A percentile compares a stretch with the other conserved stretches of the same genome.
Evolutionary conservation across 192 early-diverging fungal genomes (phyloP).

Genomic region (Podila verticillata): DNA sequence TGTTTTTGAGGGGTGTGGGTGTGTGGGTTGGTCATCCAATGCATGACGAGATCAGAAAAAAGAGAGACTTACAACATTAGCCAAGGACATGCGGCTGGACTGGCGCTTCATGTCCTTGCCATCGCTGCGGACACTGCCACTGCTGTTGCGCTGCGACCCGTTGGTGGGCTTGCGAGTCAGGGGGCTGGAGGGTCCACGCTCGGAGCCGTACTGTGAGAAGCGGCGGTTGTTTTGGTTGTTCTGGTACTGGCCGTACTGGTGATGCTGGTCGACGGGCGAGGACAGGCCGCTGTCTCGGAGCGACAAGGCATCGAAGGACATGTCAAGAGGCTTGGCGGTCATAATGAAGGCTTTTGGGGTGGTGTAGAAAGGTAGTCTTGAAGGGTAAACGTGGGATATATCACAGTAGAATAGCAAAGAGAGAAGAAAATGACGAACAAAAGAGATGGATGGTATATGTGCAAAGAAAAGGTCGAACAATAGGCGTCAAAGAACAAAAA

Average conservation of each 20-base stretch:
- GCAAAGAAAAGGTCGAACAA: conserved; percentile 1
- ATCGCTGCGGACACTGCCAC: conserved; percentile 24
- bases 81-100: conserved; percentile 44
- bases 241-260: conserved; percentile 7
- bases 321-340: conserved; percentile 50
- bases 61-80: conserved; percentile 35
- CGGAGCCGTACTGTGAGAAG: conserved; percentile 48
- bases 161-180: conserved; percentile 39
- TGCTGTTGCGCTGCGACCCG: conserved; percentile 47
- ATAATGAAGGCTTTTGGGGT: conserved; percentile 12
- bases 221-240: conserved; percentile 27
- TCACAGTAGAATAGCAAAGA: neutral
- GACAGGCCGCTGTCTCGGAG: conserved; percentile 43
- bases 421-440: neutral
- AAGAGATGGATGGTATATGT: neutral
- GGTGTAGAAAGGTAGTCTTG: conserved; percentile 2
- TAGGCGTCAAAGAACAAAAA: neutral
- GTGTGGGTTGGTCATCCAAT: neutral
- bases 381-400: too few species aligned
- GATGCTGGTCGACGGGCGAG: conserved; percentile 39
- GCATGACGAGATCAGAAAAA: neutral
- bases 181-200: conserved; percentile 38
- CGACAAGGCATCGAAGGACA: conserved; percentile 48
- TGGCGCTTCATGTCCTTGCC: conserved; percentile 39
- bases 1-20: too few species aligned